Evolutionary conservation across 2,329 filamentous ascomycete genomes (phyloP).

Genomic region (Verruconis gallopava): DNA sequence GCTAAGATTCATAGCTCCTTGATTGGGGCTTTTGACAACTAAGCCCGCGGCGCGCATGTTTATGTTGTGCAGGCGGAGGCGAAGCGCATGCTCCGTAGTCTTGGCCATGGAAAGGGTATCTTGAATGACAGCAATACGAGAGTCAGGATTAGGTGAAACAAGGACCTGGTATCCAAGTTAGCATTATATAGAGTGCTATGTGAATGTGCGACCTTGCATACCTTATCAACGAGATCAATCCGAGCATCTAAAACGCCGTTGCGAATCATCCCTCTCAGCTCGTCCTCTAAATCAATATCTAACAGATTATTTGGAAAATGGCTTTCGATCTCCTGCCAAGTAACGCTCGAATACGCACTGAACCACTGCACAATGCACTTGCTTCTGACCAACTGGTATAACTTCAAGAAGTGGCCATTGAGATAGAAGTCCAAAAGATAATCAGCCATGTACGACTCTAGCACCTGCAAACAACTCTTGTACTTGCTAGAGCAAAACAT

Average conservation of each 20-base stretch:
- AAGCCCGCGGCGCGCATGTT: slow-evolving; percentile 64
- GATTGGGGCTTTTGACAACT: slow-evolving; percentile 39
- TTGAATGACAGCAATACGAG: slow-evolving; percentile 56
- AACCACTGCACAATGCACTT: slow-evolving; percentile 94
- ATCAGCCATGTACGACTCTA: slow-evolving; percentile 70
- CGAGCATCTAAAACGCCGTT: slow-evolving; percentile 59
- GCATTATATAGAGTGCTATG: no score
- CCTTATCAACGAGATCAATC: slow-evolving; percentile 71
- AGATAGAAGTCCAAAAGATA: slow-evolving; percentile 87
- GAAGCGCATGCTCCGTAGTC: slow-evolving; percentile 60
- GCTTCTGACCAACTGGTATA: slow-evolving; percentile 66
- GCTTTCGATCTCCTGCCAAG: slow-evolving; percentile 61
- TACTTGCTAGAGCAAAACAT: slow-evolving; percentile 89
- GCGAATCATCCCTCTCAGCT: slow-evolving; percentile 69
- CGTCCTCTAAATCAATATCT: slow-evolving; percentile 47
- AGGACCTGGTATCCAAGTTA: slow-evolving; percentile 56
- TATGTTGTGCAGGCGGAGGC: slow-evolving; percentile 64
- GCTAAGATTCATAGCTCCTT: not conserved
- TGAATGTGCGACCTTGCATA: no score
- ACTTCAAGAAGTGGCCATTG: slow-evolving; percentile 52
- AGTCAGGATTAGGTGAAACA: slow-evolving; percentile 54
- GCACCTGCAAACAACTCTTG: slow-evolving; percentile 65
- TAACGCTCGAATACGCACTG: slow-evolving; percentile 78
- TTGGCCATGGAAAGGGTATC: slow-evolving; percentile 50
- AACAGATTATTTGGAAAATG: slow-evolving; percentile 47